Base-by-base conservation (phyloP, 1,139 yeast genomes). In the Candida tropicalis region DNA sequence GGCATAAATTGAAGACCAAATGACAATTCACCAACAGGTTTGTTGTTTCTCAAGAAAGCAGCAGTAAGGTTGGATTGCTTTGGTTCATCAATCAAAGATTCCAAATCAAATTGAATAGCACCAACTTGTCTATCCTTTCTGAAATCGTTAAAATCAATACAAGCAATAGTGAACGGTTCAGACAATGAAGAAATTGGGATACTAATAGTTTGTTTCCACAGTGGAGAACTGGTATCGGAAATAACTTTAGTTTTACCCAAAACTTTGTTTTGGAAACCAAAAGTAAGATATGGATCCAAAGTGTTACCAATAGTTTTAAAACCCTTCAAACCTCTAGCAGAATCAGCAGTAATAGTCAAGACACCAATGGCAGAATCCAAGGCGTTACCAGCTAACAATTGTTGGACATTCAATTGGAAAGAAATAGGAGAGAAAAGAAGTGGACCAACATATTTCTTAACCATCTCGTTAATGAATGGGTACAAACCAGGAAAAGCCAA, bases 341-440 rank as follows among this genome's bases (percentile, higher is more conserved):
- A 70, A 55, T 81, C 81, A 28, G 86, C 73, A 28, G 77, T 81
- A 41, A 93, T 68, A 37, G 84, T 84, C 53, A 91, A 68, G 22
- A 93, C 88, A 67, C 99, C 99, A 54, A 89, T 76, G 9, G 98
- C 86, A 18, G 95, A 81, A 56, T 84, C 85, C 45, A 82, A 68
- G 35, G 87, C 84, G 45, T 88, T 81, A 58, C 97, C 97, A 20
- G 96, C 86, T 56, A 93, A 68, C 60, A 93, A 73, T 66, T 90
- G 97, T 60, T 95, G 96, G 39, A 93, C 78, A 58, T 93, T 93
- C 60, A 93, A 72, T 68, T 93, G 96, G 73, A 89, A 87, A 3
- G 97, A 88, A 54, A 93, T 82, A 22, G 99, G 99, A 38, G 87
- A 74, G 58, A 87, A 86, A 42, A 93, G 61, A 72, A 93, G 79